Evolutionary conservation across 2,329 filamentous ascomycete species (phyloP), one percentile per base, ranked within the genome.

Genomic region (Purpureocillium lavendulum): DNA sequence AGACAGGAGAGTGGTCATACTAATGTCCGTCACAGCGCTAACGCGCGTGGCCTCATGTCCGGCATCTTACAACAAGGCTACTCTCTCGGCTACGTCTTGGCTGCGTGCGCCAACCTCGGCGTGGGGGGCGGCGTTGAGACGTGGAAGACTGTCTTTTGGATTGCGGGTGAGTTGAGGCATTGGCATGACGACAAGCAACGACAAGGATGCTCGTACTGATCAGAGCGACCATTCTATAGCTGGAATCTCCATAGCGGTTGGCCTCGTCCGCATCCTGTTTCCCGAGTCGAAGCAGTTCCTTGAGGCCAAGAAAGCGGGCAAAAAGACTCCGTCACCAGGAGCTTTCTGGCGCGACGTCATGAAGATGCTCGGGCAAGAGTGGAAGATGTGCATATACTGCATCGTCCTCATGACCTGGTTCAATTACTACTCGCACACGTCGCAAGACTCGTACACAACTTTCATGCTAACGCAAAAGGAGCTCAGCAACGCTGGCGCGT

Each of bases 31-130:
- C 32, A 40, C 46, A 73, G 71, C 40, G 60, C 66, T 35, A 77
- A 84, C 41, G 80, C 84, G 7, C 73, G 86, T 56, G 87, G 87
- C 50, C 67, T 92, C 29, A 85, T 92, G 75, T 86, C 81, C 12
- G 87, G 86, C 39, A 84, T 92, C 37, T 64, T 90, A 14, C 87
- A 92, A 53, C 84, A 88, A 59, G 87, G 86, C 3, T 89, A 88
- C 56, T 82, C 82, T 0, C 73, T 88, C 46, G 86, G 86, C 26
- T 90, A 90, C 53, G 77, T 92, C 30, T 70, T 87, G 45, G 86
- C 86, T 6, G 84, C 84, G 3, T 83, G 79, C 52, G 78, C 77
- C 51, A 88, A 84, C 48, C 74, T 88, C 30, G 82, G 81, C 36
- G 81, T 88, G 13, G 82, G 84, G 24, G 81, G 73, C 10, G 65